Base-by-base conservation (phyloP, 805 yeast species). In the Candida hungchunana region DNA sequence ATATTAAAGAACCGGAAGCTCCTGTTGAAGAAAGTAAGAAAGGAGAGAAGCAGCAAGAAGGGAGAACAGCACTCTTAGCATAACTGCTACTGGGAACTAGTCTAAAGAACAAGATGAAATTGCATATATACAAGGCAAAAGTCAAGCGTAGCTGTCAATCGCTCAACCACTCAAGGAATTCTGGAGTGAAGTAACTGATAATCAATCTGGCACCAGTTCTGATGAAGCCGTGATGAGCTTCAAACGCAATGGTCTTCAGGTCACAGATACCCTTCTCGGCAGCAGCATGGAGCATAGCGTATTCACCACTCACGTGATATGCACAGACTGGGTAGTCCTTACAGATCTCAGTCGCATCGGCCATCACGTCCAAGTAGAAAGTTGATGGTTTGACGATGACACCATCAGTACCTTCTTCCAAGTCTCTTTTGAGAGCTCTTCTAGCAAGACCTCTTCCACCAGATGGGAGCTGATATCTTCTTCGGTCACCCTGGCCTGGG, bases 231-330 rank as follows among this genome's bases (percentile, higher is more conserved):
- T 85, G 71, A 51, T 93, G 96, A 31, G 93, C 67, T 65, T 93
- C 98, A 52, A 83, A 84, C 0, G 88, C 83, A 40, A 66, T 66
- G 11, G 77, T 62, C 62, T 85, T 82, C 61, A 93, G 72, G 59
- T 90, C 97, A 42, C 82, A 84, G 42, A 89, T 73, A 25, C 95
- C 95, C 69, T 88, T 88, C 54, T 88, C 97, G 20, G 97, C 97
- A 35, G 96, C 97, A 7, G 98, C 98, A 56, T 89, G 95, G 46
- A 93, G 63, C 98, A 93, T 93, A 21, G 97, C 97, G 56, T 75
- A 93, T 63, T 93, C 98, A 26, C 98, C 98, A 58, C 90, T 79
- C 17, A 93, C 98, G 61, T 93, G 98, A 63, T 93, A 93, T 18
- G 95, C 89, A 53, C 96, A 87, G 35, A 93, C 67, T 18, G 98